Evolutionary conservation across 2,329 filamentous ascomycete genomes (phyloP).

Genomic region (Gaeumannomyces tritici): DNA sequence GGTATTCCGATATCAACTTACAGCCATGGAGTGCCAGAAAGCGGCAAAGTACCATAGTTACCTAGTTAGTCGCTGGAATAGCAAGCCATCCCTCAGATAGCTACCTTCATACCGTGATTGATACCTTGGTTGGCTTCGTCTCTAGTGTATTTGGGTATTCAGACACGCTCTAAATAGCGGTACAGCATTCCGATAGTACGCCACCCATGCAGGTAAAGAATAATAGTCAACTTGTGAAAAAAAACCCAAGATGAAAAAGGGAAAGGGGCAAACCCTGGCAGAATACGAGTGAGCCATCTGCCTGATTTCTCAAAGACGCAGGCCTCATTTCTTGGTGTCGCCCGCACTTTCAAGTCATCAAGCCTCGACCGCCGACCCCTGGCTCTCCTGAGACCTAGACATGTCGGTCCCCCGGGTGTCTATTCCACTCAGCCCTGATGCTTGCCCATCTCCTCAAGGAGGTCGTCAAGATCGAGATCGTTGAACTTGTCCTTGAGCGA

Average conservation of each 20-base stretch:
- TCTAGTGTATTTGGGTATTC: not conserved
- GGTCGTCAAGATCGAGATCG: constrained; percentile 77
- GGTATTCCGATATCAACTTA: too few species aligned
- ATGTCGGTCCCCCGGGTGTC: not conserved
- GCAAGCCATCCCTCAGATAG: too few species aligned
- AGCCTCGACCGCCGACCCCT: not conserved
- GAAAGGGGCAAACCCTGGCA: not conserved
- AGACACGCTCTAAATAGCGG: not conserved
- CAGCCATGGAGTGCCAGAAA: too few species aligned
- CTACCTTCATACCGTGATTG: not conserved
- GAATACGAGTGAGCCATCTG: not conserved
- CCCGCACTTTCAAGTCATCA: not conserved
- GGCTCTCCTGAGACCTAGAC: too few species aligned
- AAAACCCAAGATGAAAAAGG: not conserved
- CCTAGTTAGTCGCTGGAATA: too few species aligned
- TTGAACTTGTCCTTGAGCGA: constrained; percentile 81
- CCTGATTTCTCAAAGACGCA: not conserved
- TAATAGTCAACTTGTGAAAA: not conserved
- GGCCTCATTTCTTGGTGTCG: not conserved
- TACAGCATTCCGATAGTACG: not conserved
- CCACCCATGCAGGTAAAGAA: constrained; percentile 4
- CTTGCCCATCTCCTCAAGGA: constrained; percentile 87
- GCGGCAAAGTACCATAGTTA: too few species aligned
- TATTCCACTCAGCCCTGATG: constrained; percentile 34
- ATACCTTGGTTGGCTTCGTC: not conserved